phyloP scores from a whole-genome alignment of 805 yeast genomes.

The Saturnispora bothae region DNA sequence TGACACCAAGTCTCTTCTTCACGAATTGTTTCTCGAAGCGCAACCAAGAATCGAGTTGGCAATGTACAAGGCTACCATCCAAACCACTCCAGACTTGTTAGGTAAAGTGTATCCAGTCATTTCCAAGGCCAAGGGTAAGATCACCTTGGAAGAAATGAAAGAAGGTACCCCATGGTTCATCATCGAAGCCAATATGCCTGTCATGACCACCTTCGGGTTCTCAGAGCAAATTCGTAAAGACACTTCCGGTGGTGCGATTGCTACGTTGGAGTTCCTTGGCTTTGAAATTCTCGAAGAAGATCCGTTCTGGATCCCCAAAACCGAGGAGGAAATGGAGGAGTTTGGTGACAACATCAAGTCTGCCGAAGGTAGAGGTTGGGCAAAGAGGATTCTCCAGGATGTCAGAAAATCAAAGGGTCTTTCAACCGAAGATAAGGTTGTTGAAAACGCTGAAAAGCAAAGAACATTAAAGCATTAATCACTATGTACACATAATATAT shows the following conservation, averaged over 20 bases:
- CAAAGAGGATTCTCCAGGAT: constrained; percentile 73
- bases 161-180: constrained; percentile 97
- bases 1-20: constrained; percentile 38
- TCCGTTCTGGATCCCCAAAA: constrained; percentile 98
- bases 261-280: constrained; percentile 87
- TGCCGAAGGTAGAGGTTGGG: constrained; percentile 76
- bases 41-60: constrained; percentile 89
- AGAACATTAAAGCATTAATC: constrained; percentile 69
- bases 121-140: constrained; percentile 76
- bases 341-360: constrained; percentile 68
- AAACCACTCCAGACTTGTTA: constrained; percentile 85
- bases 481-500: background rate
- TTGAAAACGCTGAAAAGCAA: constrained; percentile 89
- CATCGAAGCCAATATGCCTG: constrained; percentile 77
- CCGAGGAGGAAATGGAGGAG: constrained; percentile 92
- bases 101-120: constrained; percentile 95
- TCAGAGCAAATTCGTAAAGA: constrained; percentile 88
- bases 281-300: constrained; percentile 80
- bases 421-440: constrained; percentile 80
- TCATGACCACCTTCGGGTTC: constrained; percentile 92
- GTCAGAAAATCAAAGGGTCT: constrained; percentile 83
- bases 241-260: constrained; percentile 96
- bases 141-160: constrained; percentile 87
- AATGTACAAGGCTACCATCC: constrained; percentile 88
- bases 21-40: constrained; percentile 61